Base-by-base conservation (phyloP, 352 stramenopile species). In the Phytophthora pluvialis region DNA sequence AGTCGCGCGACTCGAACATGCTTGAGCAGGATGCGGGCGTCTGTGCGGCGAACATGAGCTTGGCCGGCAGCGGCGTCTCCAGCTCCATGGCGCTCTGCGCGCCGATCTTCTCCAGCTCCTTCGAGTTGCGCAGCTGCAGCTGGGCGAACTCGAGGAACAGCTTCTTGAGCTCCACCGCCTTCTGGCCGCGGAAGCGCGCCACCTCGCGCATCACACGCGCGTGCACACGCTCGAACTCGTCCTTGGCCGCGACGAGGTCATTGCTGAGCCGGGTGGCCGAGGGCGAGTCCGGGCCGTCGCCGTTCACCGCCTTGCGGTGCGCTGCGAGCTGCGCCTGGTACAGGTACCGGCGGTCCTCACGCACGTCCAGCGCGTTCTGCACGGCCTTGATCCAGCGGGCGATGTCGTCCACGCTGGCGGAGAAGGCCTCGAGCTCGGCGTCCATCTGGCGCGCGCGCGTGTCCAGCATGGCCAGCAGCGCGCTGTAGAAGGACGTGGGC, bases 251-350 rank as follows among this genome's bases (percentile, higher is more conserved):
- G n/a, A 83, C 61, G 25, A 91, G 60, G 4, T 89, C 79, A 16
- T 86, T 77, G 42, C 73, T 79, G 16, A 77, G 72, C 3, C 56
- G 45, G 18, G 64, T 59, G 39, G 59, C 74, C 10, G 64, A 68
- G 15, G 60, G 57, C 6, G 66, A 79, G 55, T 81, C 65, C 11
- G 62, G 58, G 28, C 67, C 72, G 39, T 67, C 53, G 28, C 67
- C 60, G 28, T 70, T 68, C 42, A 72, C 72, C 0, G 45, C 58
- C 31, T 64, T 72, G 26, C 70, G 73, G 53, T 71, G 65, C 3
- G 83, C 82, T 1, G 83, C 81, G 21, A 95, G 65, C 61, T 91
- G 86, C 38, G 86, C 84, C 53, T 93, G 86, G 67, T 93, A 93
- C 56, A 83, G 67, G 51, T 86, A 88, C 1, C 86, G 84, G 1